Percentiles rank a stretch among this genome's conserved stretches.
These are phyloP conservation scores for Syzygium syzygioides DNA, from an alignment of 441 rosid species.

Conservation along the genomic window DNA sequence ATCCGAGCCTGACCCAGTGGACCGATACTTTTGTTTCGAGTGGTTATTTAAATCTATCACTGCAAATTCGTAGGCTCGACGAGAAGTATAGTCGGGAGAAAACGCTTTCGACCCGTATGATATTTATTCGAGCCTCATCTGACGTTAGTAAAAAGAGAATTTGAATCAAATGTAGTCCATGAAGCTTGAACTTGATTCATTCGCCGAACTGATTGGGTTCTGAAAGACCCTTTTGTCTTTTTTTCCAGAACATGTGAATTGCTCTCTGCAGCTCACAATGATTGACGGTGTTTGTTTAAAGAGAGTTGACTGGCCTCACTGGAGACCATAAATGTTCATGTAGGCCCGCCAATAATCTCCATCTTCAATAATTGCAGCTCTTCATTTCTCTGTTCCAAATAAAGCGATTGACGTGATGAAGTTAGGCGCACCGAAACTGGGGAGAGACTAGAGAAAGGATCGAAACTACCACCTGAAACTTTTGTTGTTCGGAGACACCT, in stretches of 20 bases:
- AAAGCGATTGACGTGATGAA: neutral
- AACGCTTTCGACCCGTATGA: neutral
- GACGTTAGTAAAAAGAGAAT: neutral
- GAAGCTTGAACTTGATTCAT: neutral
- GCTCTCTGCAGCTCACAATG: neutral
- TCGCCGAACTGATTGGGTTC: neutral
- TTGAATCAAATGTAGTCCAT: neutral
- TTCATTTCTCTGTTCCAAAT: neutral
- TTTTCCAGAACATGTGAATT: neutral
- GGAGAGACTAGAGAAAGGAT: neutral
- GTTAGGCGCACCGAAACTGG: neutral
- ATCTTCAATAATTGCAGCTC: neutral
- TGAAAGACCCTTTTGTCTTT: neutral
- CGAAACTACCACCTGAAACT: neutral
- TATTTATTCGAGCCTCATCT: neutral
- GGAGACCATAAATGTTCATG: neutral
- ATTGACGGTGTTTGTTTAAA: neutral
- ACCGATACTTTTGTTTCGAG: neutral
- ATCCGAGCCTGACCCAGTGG: neutral
- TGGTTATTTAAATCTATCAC: neutral
- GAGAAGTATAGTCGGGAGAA: neutral
- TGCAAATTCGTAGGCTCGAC: neutral
- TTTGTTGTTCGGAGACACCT: neutral
- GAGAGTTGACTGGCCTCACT: neutral
- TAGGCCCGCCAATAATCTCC: neutral